These are phyloP conservation scores for Hyphopichia burtonii DNA, from an alignment of 1,139 yeast genomes.

Conservation along the genomic window DNA sequence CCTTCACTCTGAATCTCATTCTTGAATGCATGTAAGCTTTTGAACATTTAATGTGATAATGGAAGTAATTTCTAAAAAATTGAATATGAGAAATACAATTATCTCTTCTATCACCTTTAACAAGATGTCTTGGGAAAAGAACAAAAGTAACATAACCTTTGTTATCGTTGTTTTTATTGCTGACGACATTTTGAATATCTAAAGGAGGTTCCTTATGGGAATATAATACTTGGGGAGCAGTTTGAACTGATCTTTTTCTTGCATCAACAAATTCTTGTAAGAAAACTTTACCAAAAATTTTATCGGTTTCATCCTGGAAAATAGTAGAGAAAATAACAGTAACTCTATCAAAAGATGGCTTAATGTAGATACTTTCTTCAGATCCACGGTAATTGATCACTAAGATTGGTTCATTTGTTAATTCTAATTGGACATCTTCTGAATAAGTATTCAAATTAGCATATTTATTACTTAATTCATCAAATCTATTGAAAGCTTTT, in stretches of 20 bases:
- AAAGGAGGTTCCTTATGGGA: slow-evolving; percentile 91
- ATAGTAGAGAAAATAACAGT: slow-evolving; percentile 94
- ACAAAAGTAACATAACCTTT: slow-evolving; percentile 79
- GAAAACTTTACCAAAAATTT: slow-evolving; percentile 90
- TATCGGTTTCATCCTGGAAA: slow-evolving; percentile 96
- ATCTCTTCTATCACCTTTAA: slow-evolving; percentile 70
- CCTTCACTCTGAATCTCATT: slow-evolving; percentile 93
- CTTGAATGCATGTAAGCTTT: slow-evolving; percentile 98
- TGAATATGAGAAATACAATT: slow-evolving; percentile 87
- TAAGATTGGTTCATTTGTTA: slow-evolving; percentile 58
- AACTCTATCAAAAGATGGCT: slow-evolving; percentile 93
- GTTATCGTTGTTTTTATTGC: slow-evolving; percentile 37
- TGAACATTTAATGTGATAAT: slow-evolving; percentile 95
- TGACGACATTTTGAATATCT: slow-evolving; percentile 58
- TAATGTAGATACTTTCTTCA: slow-evolving; percentile 85
- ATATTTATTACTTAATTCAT: slow-evolving; percentile 58
- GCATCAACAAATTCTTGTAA: slow-evolving; percentile 97
- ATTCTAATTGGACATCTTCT: slow-evolving; percentile 50
- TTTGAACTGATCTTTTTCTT: slow-evolving; percentile 91
- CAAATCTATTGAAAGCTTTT: slow-evolving; percentile 77
- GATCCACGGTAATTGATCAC: slow-evolving; percentile 81
- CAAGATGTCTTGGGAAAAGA: slow-evolving; percentile 69
- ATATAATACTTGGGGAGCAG: slow-evolving; percentile 96
- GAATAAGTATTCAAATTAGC: slow-evolving; percentile 47
- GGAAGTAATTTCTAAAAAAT: slow-evolving; percentile 93